Conservation (phyloP, 768 basidiomycete species). For the Podaxis sp. region DNA sequence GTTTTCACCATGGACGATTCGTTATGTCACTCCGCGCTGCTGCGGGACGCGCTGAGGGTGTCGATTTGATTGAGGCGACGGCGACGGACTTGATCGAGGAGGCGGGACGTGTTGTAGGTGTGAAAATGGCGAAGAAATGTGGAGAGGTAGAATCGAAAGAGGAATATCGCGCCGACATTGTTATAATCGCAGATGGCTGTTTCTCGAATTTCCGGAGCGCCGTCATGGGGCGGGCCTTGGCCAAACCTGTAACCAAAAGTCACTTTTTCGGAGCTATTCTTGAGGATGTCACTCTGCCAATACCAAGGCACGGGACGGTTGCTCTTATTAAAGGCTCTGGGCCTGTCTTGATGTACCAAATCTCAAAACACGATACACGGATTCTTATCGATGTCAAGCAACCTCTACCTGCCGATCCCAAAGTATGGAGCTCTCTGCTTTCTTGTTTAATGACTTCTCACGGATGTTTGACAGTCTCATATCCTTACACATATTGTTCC, state of each 20-base stretch:
- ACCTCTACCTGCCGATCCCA: constrained; percentile 80
- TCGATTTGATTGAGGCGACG: constrained; percentile 84
- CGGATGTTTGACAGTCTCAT: constrained; percentile 45
- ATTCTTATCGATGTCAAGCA: constrained; percentile 90
- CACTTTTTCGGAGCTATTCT: constrained; percentile 88
- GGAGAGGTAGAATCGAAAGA: constrained; percentile 34
- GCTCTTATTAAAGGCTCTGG: constrained; percentile 78
- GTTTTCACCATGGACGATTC: constrained; percentile 94
- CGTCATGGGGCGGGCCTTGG: constrained; percentile 55
- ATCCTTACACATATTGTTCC: constrained; percentile 76
- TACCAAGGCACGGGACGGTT: constrained; percentile 81
- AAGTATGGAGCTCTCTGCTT: constrained; percentile 42
- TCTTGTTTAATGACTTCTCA: constrained; percentile 5
- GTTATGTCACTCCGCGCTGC: constrained; percentile 75
- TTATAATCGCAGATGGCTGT: constrained; percentile 91
- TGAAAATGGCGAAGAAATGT: constrained; percentile 52
- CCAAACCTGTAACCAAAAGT: constrained; percentile 59
- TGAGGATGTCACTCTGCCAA: constrained; percentile 71
- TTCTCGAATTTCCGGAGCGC: constrained; percentile 85
- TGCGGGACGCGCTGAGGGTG: constrained; percentile 57
- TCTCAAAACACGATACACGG: constrained; percentile 83
- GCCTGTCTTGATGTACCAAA: constrained; percentile 92
- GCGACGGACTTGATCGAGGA: constrained; percentile 74
- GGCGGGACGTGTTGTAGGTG: constrained; percentile 58
- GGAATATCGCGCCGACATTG: constrained; percentile 69